Conservation (phyloP, 2,329 filamentous ascomycete genomes). For the Colletotrichum lentis region DNA sequence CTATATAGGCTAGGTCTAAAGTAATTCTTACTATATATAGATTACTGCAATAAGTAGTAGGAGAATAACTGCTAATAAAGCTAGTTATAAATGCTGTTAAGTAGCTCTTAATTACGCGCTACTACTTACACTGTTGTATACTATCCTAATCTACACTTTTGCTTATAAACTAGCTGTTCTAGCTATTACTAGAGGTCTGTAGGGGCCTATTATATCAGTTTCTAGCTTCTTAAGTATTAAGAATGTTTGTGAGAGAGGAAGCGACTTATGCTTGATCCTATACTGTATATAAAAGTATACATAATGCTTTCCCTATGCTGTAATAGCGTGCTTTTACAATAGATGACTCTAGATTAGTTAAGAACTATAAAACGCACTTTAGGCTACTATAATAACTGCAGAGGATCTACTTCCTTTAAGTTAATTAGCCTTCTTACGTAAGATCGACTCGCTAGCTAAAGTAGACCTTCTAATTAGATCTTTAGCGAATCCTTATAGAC, state of each 20-base stretch:
- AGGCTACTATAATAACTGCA: no score
- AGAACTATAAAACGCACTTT: no score
- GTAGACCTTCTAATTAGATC: no score
- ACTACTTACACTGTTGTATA: not conserved
- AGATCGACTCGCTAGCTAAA: no score
- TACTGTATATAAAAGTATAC: not conserved
- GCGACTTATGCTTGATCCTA: not conserved
- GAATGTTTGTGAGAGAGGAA: not conserved
- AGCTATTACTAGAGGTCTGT: not conserved
- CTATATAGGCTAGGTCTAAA: not conserved
- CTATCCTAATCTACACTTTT: not conserved
- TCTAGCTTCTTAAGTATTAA: constrained; percentile 5
- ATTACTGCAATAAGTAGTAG: not conserved
- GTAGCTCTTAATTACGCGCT: constrained; percentile 2
- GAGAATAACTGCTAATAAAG: not conserved
- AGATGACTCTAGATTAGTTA: no score
- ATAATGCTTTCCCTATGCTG: no score
- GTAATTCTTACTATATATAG: not conserved
- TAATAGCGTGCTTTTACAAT: no score
- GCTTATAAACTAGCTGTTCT: not conserved
- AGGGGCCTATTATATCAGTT: not conserved
- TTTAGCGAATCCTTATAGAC: no score
- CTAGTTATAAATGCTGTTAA: not conserved
- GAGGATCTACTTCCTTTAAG: no score
- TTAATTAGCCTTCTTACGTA: no score